Evolutionary conservation across 257 asterid genomes (phyloP).

Genomic region (Ballota nigra): DNA sequence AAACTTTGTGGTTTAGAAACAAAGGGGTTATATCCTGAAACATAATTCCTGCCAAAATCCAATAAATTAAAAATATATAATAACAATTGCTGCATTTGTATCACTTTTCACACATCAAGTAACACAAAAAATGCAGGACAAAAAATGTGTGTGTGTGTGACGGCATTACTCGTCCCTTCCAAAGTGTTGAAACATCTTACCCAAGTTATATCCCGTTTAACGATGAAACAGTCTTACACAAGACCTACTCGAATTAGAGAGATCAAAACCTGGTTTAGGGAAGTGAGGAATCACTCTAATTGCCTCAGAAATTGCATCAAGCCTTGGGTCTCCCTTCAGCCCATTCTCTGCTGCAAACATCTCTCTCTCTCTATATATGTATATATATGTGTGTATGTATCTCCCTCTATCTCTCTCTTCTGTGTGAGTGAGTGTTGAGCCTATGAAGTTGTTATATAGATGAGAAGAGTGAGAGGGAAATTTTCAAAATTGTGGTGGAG

Average conservation of each 20-base stretch:
- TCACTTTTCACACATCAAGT: not conserved
- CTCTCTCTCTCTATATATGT: not conserved
- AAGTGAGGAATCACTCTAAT: slow-evolving; percentile 83
- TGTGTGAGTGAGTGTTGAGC: not conserved
- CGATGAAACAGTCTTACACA: too few species aligned
- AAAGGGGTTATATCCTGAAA: slow-evolving; percentile 82
- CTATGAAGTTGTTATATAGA: not conserved
- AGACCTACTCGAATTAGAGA: too few species aligned
- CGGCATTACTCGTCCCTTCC: too few species aligned
- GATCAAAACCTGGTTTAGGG: slow-evolving; percentile 71
- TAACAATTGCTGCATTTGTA: too few species aligned
- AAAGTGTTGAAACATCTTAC: too few species aligned
- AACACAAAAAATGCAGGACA: not conserved
- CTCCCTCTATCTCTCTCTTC: not conserved
- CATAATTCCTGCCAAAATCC: slow-evolving; percentile 61
- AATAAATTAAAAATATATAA: not conserved
- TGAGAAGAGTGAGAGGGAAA: slow-evolving; percentile 17
- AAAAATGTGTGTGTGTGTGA: too few species aligned
- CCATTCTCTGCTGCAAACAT: slow-evolving; percentile 90
- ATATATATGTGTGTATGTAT: not conserved
- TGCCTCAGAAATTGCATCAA: slow-evolving; percentile 60
- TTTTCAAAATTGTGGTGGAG: not conserved
- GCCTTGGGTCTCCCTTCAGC: slow-evolving; percentile 71
- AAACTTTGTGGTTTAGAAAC: slow-evolving; percentile 67
- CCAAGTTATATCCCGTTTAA: too few species aligned